phyloP scores from a whole-genome alignment of 2,329 filamentous ascomycete species.

The Clonostachys byssicola region DNA sequence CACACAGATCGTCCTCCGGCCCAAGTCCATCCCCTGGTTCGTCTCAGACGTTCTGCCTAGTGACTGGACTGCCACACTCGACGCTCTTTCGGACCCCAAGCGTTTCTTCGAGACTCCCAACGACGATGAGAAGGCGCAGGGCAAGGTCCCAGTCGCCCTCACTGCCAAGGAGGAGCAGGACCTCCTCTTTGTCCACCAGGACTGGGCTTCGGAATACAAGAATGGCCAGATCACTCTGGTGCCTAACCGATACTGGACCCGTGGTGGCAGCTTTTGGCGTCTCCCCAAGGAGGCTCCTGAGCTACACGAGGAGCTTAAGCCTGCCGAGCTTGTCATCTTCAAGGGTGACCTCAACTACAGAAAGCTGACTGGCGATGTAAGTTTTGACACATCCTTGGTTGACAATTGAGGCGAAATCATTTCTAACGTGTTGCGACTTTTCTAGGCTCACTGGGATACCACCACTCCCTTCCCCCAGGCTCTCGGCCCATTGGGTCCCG shows the following conservation, averaged over 20 bases:
- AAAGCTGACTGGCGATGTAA: constrained; percentile 84
- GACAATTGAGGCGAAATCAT: background rate
- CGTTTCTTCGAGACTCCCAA: constrained; percentile 73
- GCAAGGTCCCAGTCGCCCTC: constrained; percentile 56
- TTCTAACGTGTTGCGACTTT: background rate
- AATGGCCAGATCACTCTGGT: constrained; percentile 82
- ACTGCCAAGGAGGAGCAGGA: constrained; percentile 63
- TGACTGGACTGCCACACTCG: constrained; percentile 81
- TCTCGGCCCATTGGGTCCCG: constrained; percentile 78
- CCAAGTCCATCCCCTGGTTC: constrained; percentile 97
- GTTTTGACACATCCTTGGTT: constrained; percentile 19
- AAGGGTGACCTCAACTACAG: constrained; percentile 97
- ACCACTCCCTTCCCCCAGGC: constrained; percentile 83
- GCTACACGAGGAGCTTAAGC: constrained; percentile 73
- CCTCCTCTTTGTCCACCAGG: constrained; percentile 72
- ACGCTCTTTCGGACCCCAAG: constrained; percentile 72
- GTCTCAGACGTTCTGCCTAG: constrained; percentile 88
- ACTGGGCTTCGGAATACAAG: constrained; percentile 76
- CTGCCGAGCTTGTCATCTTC: constrained; percentile 86
- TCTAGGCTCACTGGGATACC: constrained; percentile 63
- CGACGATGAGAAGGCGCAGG: constrained; percentile 58
- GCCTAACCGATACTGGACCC: constrained; percentile 89
- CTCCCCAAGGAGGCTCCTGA: constrained; percentile 65
- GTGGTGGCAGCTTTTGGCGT: constrained; percentile 83
- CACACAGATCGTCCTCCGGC: constrained; percentile 82